A percentile compares a stretch with the other conserved stretches of the same genome.
Conservation (phyloP, 1,284 basidiomycete species). For the Ceratobasidium sp. region DNA sequence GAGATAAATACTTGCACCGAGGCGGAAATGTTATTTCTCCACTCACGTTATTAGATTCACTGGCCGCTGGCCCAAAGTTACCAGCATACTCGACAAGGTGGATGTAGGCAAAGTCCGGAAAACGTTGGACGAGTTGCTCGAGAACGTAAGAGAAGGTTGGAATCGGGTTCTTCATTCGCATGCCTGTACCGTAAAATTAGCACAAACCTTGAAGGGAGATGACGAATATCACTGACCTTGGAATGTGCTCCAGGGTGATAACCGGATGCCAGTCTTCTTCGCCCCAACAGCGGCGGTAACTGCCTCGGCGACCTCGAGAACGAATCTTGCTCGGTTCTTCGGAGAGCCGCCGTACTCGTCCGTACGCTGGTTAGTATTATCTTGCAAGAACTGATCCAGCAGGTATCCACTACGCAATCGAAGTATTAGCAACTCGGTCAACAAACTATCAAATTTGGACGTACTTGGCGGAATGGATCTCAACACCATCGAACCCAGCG, state of each 20-base stretch:
- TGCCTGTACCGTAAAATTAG: conserved; percentile 3
- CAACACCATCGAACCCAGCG: conserved; percentile 62
- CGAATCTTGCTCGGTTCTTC: conserved; percentile 58
- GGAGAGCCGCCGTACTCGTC: conserved; percentile 60
- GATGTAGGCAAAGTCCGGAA: conserved; percentile 12
- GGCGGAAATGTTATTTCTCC: too few species aligned
- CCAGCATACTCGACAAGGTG: conserved; percentile 38
- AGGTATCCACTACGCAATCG: conserved; percentile 50
- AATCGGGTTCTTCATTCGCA: conserved; percentile 38
- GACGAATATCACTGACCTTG: conserved; percentile 45
- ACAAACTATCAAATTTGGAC: neutral
- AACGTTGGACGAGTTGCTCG: conserved; percentile 1
- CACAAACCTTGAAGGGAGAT: neutral
- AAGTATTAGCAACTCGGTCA: conserved; percentile 9
- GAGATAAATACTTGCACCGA: conserved; percentile 49
- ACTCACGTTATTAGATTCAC: conserved; percentile 48
- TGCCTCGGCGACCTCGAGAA: conserved; percentile 55
- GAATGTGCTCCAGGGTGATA: conserved; percentile 55
- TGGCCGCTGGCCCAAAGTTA: conserved; percentile 46
- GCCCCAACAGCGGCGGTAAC: conserved; percentile 55
- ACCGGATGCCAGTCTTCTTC: conserved; percentile 56
- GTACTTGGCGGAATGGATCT: conserved; percentile 56
- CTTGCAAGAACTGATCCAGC: conserved; percentile 59
- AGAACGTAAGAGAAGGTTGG: conserved; percentile 38
- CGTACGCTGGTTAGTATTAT: conserved; percentile 57